Percentiles rank a stretch among this genome's conserved stretches.
These are phyloP conservation scores for Odontarrhena argentea DNA, from an alignment of 345 rosid species.

Conservation along the genomic window DNA sequence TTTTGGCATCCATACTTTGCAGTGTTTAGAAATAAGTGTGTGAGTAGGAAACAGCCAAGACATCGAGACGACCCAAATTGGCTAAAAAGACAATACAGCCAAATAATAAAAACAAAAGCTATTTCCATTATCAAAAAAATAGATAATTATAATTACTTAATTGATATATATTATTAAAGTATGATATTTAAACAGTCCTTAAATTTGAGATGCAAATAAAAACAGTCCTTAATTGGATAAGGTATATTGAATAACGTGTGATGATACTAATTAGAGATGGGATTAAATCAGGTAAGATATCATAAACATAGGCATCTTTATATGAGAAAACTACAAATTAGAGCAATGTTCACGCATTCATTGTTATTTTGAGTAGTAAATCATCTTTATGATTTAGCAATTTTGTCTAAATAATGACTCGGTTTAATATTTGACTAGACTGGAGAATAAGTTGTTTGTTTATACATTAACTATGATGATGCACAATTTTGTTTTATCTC, in stretches of 20 bases:
- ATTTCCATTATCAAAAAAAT: neutral
- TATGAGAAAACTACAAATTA: constrained; percentile 13
- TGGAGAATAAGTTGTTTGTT: constrained; percentile 13
- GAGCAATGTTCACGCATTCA: constrained; percentile 28
- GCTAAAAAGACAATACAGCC: neutral
- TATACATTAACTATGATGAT: neutral
- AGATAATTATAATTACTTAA: constrained; percentile 8
- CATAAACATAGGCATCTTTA: neutral
- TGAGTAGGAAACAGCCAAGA: constrained; percentile 26
- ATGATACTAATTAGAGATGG: constrained; percentile 27
- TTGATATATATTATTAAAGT: neutral
- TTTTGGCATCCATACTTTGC: constrained; percentile 18
- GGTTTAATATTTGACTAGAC: neutral
- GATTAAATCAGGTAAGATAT: constrained; percentile 29
- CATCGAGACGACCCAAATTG: constrained; percentile 7
- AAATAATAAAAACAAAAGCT: neutral
- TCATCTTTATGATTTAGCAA: constrained; percentile 14
- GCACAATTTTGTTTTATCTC: neutral
- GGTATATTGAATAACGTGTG: constrained; percentile 32
- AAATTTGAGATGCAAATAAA: neutral
- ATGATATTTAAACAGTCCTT: neutral
- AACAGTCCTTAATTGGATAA: constrained; percentile 13
- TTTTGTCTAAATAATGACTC: constrained; percentile 14
- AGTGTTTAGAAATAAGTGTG: neutral
- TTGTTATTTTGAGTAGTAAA: neutral